phyloP scores from a whole-genome alignment of 2,329 filamentous ascomycete genomes.

The Penicillium sclerotiorum region DNA sequence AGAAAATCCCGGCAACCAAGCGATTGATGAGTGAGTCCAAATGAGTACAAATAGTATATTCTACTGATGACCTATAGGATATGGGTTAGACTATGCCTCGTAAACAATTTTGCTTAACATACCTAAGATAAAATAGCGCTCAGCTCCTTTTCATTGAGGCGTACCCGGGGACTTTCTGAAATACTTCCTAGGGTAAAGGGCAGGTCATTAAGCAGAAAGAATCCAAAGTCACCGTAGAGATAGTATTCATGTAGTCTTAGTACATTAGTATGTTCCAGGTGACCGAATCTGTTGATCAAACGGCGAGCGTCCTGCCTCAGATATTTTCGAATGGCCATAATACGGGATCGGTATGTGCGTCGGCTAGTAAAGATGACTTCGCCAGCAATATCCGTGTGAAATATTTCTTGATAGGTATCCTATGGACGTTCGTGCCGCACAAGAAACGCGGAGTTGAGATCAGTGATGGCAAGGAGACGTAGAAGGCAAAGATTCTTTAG shows the following conservation, averaged over 20 bases:
- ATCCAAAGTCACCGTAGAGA: conserved; percentile 7
- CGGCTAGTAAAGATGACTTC: conserved; percentile 13
- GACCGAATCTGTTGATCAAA: conserved; percentile 6
- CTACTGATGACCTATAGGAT: conserved; percentile 25
- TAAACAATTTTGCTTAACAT: conserved; percentile 1
- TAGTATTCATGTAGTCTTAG: conserved; percentile 15
- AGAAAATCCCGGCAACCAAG: conserved; percentile 32
- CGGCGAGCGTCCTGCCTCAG: background rate
- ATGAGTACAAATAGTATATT: conserved; percentile 19
- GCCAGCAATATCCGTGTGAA: conserved; percentile 17
- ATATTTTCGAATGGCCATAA: conserved; percentile 18
- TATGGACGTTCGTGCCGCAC: conserved; percentile 10
- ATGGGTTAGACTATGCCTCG: background rate
- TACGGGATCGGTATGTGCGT: conserved; percentile 7
- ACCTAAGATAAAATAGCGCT: conserved; percentile 12
- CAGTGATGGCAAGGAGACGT: background rate
- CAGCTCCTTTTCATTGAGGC: conserved; percentile 17
- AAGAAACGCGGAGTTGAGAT: background rate
- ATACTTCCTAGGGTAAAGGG: conserved; percentile 16
- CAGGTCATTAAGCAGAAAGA: conserved; percentile 16
- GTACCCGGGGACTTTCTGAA: conserved; percentile 5
- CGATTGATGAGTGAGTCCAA: conserved; percentile 24
- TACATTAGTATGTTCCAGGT: conserved; percentile 6
- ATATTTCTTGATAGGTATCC: conserved; percentile 19
- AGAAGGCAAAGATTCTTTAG: conserved; percentile 3